Evolutionary conservation across 805 yeast genomes (phyloP), one percentile per base, ranked within the genome.

Genomic region (Cyberlindnera japonica): DNA sequence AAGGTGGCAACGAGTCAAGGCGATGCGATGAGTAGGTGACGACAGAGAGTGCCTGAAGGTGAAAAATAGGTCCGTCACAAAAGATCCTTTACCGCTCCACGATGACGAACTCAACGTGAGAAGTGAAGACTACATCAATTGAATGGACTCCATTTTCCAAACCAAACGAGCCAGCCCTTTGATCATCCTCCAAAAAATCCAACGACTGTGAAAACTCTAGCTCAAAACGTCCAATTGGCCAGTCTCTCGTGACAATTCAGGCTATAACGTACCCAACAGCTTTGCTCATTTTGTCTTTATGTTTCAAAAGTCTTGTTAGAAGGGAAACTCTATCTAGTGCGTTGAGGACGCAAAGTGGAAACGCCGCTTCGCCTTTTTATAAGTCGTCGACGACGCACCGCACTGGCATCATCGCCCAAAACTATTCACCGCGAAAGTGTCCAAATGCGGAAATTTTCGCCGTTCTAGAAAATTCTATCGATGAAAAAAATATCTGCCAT

Each of bases 191-290:
- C 28, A 25, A 13, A 25, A 9, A 9, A 12, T 12, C 9, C 11
- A 10, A 25, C 14, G 15, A n/a, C 15, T n/a, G 12, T 25, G 15
- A 13, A 25, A 25, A 6, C 28, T 13, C 28, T 25, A 15, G 17
- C 25, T 26, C 32, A 26, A 17, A n/a, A 13, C 15, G 9, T 18
- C 19, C 32, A 25, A 35, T 19, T 16, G 21, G 19, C 24, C n/a
- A n/a, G n/a, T n/a, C n/a, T n/a, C n/a, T n/a, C n/a, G n/a, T n/a
- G n/a, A 16, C 12, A 16, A 3, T 14, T 8, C n/a, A 9, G n/a
- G n/a, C n/a, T 13, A 12, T 13, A 10, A 79, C 74, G 78, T 77
- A 68, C 82, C 83, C 67, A 68, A 65, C 69, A 51, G 70, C 70
- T 50, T 63, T 63, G 50, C 66, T 59, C 68, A 63, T 64, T 51